Evolutionary conservation across 768 basidiomycete genomes (phyloP), one percentile per base, ranked within the genome.

Genomic region (Leccinum incarnatum): DNA sequence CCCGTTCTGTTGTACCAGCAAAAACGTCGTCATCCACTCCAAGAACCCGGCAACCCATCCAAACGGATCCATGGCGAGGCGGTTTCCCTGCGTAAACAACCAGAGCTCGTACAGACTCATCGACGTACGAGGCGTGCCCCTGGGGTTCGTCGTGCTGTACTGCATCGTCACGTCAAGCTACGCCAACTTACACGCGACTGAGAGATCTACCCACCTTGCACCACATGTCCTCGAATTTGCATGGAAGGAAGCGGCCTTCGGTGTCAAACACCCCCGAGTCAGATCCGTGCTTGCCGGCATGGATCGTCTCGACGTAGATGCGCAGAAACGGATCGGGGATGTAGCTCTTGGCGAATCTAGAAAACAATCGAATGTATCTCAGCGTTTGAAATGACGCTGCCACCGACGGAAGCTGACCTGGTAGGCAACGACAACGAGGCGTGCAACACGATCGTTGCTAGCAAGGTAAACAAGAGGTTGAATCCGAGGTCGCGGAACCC

Each of bases 171-270:
- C 7, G 19, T 55, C 27, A 14, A 34, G 46, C n/a, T 7, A 15
- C 34, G 14, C 48, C 21, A 49, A 25, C 36, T 37, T 37, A n/a
- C 48, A n/a, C 9, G 9, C 17, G 48, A 29, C 17, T 10, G 40
- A 27, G 12, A 23, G 14, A 29, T 29, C 14, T 5, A 54, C 68
- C 57, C 51, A 76, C 75, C 71, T 77, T 77, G 59, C 65, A 59
- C 69, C 79, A 81, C 57, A 78, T 76, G 61, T 76, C 77, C 55
- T 79, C 77, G 51, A 81, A 80, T 58, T 72, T 72, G 59, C 73
- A 72, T 11, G 76, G 71, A 42, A 75, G 55, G 68, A 79, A 79
- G 1, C 76, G 71, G 1, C 78, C 78, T 60, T 78, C 74, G 53
- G 70, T 71, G 56, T 77, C 76, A 58, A 77, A 78, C 4, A 64